Base-by-base conservation (phyloP, 306 rosid genomes). In the Casuarina cunninghamiana region DNA sequence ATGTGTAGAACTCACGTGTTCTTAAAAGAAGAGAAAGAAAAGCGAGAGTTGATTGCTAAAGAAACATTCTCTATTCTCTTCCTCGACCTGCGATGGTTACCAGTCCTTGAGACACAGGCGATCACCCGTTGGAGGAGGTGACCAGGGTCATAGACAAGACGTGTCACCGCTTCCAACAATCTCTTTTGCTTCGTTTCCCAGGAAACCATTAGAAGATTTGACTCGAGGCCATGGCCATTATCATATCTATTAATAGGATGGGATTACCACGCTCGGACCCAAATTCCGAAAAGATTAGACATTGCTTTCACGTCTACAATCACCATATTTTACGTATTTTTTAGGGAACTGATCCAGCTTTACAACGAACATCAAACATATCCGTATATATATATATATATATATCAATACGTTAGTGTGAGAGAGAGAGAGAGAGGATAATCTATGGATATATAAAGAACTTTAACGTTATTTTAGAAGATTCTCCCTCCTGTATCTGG, bases 31-130 rank as follows among this genome's bases (percentile, higher is more conserved):
- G 71, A 71, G 39, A 10, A 45, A 60, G 54, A 53, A 74, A 10
- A 60, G 70, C 45, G 46, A 42, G 60, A 58, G 43, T 75, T 75
- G 44, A 62, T 37, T 12, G 37, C 68, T 43, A 62, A 37, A 62
- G 0, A 35, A 1, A 4, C 11, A 13, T 21, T 21, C 63, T 57
- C 21, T 57, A 2, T 19, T 57, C 63, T 0, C 21, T 57, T 58
- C 26, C 65, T 58, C 21, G 65, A 3, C 8, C 65, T 26, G 10
- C 6, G 65, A 58, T 48, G 51, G 32, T 1, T 26, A 1, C 32
- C 1, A 26, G 32, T 26, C 32, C 32, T 46, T 7, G 32, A 26
- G 32, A 26, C 32, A 26, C 1, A 26, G 32, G 32, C 32, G 32
- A 26, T 26, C 32, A 26, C 32, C 0, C 32, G 32, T 26, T 21